Evolutionary conservation across 1,284 basidiomycete species (phyloP), one percentile per base, ranked within the genome.

Genomic region (Ganoderma leucocontextum): DNA sequence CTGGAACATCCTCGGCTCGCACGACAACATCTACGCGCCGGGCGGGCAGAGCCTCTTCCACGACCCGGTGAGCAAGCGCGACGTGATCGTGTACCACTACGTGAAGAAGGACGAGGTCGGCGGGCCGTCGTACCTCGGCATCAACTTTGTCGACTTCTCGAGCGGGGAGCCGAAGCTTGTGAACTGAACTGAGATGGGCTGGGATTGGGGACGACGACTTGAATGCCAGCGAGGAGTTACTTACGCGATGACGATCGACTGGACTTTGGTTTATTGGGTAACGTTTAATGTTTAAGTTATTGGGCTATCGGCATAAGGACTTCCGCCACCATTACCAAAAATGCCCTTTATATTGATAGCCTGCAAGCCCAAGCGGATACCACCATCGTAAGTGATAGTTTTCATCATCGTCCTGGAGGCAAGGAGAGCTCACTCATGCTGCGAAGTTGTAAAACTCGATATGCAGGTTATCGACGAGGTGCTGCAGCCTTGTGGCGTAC

Each of bases 1-100:
- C 19, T 76, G 76, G 13, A 72, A 79, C 41, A 76, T 81, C 13
- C 75, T 80, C 8, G 76, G 70, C 36, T 78, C 77, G 42, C 80
- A 79, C 70, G 80, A 73, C 62, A 77, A 80, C 63, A 73, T 81
- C 62, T 80, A 78, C 68, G 78, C 79, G 29, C 78, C 80, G 29
- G 80, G 80, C 39, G 78, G 75, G n/a, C 66, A 70, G 64, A 70
- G 68, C 59, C 42, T 70, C 33, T 71, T 68, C 57, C 35, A n/a
- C 59, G 68, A 70, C 64, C 60, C 66, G n/a, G 70, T 67, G 52
- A 67, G 68, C 57, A 57, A 58, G 15, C 69, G 67, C 17, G 72
- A 71, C 44, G 64, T 72, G 44, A 66, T 71, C 58, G 66, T 72
- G 17, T 71, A 73, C 59, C 72, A 71, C 62, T 68, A 71, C 68